A percentile compares a stretch with the other conserved stretches of the same genome.
Conservation (phyloP, 1,284 basidiomycete genomes). For the Wallemia ichthyophaga region DNA sequence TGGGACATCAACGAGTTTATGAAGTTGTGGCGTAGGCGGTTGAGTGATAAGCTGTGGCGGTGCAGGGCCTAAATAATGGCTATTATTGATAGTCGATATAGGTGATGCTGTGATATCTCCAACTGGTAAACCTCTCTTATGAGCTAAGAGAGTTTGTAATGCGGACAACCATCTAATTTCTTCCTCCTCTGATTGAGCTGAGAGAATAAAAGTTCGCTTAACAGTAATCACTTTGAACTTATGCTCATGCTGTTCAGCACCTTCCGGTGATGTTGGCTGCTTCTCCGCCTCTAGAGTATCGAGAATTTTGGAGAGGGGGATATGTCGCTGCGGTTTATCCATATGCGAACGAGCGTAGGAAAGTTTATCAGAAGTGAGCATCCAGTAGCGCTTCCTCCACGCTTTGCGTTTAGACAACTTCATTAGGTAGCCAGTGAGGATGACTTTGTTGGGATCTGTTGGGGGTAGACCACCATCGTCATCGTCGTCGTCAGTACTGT, state of each 20-base stretch:
- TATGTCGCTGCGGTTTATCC: conserved; percentile 52
- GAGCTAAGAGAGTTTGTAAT: conserved; percentile 56
- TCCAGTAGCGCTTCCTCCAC: conserved; percentile 88
- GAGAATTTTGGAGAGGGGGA: conserved; percentile 54
- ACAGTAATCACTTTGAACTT: conserved; percentile 93
- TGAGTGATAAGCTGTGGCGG: neutral
- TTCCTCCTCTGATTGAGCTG: conserved; percentile 86
- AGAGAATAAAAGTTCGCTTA: conserved; percentile 59
- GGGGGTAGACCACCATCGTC: conserved; percentile 1
- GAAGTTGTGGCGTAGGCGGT: neutral
- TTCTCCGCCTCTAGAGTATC: conserved; percentile 44
- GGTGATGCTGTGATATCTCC: neutral
- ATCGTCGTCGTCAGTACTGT: neutral
- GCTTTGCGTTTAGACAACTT: conserved; percentile 76
- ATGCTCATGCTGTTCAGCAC: conserved; percentile 16
- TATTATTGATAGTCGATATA: neutral
- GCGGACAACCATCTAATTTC: conserved; percentile 96
- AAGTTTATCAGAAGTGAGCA: conserved; percentile 46
- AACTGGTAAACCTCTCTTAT: neutral
- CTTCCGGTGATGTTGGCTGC: conserved; percentile 6
- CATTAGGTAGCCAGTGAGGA: conserved; percentile 75
- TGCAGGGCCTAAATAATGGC: neutral
- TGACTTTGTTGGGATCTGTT: conserved; percentile 35
- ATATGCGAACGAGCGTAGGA: conserved; percentile 63
- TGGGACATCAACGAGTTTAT: neutral